phyloP scores from a whole-genome alignment of 1,284 basidiomycete genomes.

The Pholiota adiposa region DNA sequence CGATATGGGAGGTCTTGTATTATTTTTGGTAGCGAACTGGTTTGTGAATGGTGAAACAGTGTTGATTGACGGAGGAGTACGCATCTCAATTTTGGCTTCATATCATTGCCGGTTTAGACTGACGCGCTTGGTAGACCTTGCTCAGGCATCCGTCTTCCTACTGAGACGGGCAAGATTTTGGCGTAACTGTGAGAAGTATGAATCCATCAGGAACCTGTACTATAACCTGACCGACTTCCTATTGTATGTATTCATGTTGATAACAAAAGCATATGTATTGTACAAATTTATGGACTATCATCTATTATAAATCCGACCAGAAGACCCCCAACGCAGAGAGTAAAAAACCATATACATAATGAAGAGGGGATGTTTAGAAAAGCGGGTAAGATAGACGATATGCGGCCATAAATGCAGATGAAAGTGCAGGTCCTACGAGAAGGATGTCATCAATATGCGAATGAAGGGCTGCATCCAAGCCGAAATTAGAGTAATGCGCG shows the following conservation, averaged over 20 bases:
- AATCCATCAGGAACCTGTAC: too few species aligned
- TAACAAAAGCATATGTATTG: slow-evolving; percentile 1
- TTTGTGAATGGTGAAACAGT: slow-evolving; percentile 13
- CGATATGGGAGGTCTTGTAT: slow-evolving; percentile 9
- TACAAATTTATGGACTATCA: background rate
- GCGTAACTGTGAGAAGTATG: too few species aligned
- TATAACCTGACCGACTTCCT: background rate
- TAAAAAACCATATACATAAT: background rate
- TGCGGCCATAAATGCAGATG: background rate
- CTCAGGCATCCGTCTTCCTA: slow-evolving; percentile 7
- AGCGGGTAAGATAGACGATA: background rate
- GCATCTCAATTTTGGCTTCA: background rate
- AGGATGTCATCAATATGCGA: background rate
- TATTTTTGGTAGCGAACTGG: slow-evolving; percentile 11
- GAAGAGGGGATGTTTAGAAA: background rate
- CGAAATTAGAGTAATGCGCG: background rate
- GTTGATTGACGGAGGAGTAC: slow-evolving; percentile 10
- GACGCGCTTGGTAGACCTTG: background rate
- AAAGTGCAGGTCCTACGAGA: background rate
- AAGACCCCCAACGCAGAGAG: background rate
- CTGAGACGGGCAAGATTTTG: background rate
- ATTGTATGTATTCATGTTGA: background rate
- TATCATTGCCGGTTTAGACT: background rate
- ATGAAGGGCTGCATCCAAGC: background rate
- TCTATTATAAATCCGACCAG: background rate